phyloP scores from a whole-genome alignment of 768 basidiomycete species.

The Mycena epipterygia region DNA sequence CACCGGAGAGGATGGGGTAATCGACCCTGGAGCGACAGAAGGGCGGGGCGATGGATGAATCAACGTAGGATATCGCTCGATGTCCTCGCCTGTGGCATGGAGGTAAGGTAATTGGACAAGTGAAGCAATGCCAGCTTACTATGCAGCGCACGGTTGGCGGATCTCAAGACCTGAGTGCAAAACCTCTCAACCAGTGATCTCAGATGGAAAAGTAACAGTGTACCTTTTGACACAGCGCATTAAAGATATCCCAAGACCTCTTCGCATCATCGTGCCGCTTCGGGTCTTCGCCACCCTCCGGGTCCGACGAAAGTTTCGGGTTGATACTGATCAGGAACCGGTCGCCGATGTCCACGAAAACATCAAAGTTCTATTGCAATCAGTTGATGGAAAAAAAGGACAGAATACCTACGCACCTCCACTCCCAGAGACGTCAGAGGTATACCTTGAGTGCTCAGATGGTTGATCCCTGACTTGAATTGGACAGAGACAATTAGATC shows the following conservation, averaged over 20 bases:
- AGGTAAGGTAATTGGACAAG: neutral
- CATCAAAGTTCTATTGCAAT: neutral
- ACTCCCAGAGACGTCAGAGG: neutral
- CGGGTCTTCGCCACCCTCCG: neutral
- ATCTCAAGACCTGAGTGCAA: neutral
- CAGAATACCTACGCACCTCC: neutral
- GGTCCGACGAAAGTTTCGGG: neutral
- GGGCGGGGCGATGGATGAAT: neutral
- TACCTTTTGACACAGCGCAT: constrained; percentile 1
- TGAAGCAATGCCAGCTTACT: neutral
- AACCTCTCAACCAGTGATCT: neutral
- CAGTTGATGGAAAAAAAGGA: neutral
- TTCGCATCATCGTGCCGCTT: neutral
- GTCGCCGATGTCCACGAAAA: constrained; percentile 7
- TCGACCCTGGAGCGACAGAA: neutral
- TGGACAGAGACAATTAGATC: neutral
- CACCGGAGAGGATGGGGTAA: neutral
- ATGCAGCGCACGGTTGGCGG: neutral
- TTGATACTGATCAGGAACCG: constrained; percentile 14
- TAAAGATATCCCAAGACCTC: neutral
- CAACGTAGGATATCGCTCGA: neutral
- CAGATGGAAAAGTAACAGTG: neutral
- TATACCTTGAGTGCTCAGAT: constrained; percentile 1
- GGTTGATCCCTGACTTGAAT: neutral
- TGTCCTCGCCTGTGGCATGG: neutral